Base-by-base conservation (phyloP, 1,284 basidiomycete species). In the Hymenochaete sp. region DNA sequence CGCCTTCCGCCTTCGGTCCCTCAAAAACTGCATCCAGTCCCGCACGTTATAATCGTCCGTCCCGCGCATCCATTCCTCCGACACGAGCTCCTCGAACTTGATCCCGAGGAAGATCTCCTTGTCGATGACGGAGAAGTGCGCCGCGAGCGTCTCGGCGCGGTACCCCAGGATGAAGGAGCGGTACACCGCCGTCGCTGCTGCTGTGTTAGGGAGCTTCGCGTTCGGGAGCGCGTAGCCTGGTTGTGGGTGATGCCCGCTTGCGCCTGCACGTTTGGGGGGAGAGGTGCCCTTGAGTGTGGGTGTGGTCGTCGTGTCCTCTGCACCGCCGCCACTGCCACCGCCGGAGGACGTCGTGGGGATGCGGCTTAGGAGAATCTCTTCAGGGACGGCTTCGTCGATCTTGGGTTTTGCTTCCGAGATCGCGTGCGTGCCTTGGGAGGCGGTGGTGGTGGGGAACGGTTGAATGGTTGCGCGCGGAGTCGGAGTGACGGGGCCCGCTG, bases 101-200 rank as follows among this genome's bases (percentile, higher is more conserved):
- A 95, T 73, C 16, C 75, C 73, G 57, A 85, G 77, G 59, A 93
- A 85, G 44, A 95, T 65, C 57, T 93, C 91, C 14, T 84, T 73
- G 53, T 95, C 91, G 56, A 95, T 91, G 71, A 92, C 80, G 9
- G 81, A 75, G 57, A 93, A 84, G 55, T 93, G 87, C 45, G 81
- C 73, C 0, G 86, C 85, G 18, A 95, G 62, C 3, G 65, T 66
- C 42, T 79, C 77, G 1, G 85, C 72, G 7, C 73, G 67, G 54
- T 73, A 67, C 31, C 59, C 63, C 21, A 85, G 62, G 37, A 90
- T 69, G 63, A 84, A 90, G 1, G 82, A 86, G 13, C 73, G 74
- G 55, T 83, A 74, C 8, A 62, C 56, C 55, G 16, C 10, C 56
- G 32, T n/a, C 59, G 60, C 25, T 58, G 61, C 28, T 42, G 56